Percentiles rank a stretch among this genome's conserved stretches.
These are phyloP conservation scores for Lasiosphaeria ovina DNA, from an alignment of 495 filamentous ascomycete genomes.

Conservation along the genomic window DNA sequence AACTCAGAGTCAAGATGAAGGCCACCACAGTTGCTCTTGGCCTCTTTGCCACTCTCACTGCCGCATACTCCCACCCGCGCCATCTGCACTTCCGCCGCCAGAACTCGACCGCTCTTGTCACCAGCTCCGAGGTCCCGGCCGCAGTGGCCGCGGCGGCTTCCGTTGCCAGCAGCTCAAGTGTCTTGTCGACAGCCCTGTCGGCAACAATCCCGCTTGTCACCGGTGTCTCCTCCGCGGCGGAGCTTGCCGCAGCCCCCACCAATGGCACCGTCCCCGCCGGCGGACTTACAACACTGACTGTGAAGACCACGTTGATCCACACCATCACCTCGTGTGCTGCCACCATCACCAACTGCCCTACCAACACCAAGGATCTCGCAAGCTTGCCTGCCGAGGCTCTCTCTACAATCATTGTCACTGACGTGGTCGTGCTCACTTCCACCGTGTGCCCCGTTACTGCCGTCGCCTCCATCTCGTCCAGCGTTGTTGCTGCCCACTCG, in stretches of 20 bases:
- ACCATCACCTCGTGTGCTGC: slow-evolving; percentile 63
- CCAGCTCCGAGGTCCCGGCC: slow-evolving; percentile 46
- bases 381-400: slow-evolving; percentile 30
- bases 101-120: slow-evolving; percentile 36
- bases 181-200: slow-evolving; percentile 3
- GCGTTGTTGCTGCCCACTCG: slow-evolving; percentile 34
- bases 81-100: slow-evolving; percentile 39
- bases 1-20: slow-evolving; percentile 44
- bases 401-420: slow-evolving; percentile 40
- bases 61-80: slow-evolving; percentile 42
- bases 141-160: slow-evolving; percentile 36
- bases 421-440: slow-evolving; percentile 43
- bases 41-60: slow-evolving; percentile 44
- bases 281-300: slow-evolving; percentile 44
- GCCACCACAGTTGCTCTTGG: slow-evolving; percentile 40
- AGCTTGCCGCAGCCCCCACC: slow-evolving; percentile 16
- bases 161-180: neutral
- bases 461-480: slow-evolving; percentile 39
- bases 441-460: slow-evolving; percentile 48
- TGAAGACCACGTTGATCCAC: slow-evolving; percentile 55
- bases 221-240: slow-evolving; percentile 4
- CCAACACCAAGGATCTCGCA: slow-evolving; percentile 35
- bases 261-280: slow-evolving; percentile 18
- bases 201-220: slow-evolving; percentile 7
- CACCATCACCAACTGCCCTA: slow-evolving; percentile 64